Conservation (phyloP, 257 asterid genomes). For the Paraleonurus japonicus region DNA sequence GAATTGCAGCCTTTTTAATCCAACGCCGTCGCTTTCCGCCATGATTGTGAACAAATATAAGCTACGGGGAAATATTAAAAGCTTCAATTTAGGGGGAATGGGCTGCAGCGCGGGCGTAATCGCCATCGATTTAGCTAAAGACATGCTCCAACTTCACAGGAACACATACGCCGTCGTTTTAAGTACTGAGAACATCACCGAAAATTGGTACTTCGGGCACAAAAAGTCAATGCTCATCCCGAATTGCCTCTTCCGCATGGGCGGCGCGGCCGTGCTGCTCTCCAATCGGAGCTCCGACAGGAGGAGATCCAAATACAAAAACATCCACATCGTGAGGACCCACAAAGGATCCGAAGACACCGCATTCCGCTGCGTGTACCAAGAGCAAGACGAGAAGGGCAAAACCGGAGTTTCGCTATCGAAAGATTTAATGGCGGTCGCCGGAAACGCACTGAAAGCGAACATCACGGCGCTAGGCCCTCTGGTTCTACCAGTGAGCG, state of each 20-base stretch:
- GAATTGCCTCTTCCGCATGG: conserved; percentile 46
- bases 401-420: conserved; percentile 32
- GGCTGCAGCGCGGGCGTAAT: conserved; percentile 59
- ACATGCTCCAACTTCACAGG: conserved; percentile 43
- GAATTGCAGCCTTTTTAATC: conserved; percentile 34
- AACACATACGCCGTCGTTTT: conserved; percentile 43
- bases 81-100: conserved; percentile 51
- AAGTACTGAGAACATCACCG: conserved; percentile 51
- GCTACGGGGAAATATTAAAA: conserved; percentile 31
- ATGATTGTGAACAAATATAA: conserved; percentile 51
- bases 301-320: conserved; percentile 31
- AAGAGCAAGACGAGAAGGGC: conserved; percentile 29
- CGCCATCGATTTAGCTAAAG: conserved; percentile 44
- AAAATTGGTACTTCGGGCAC: conserved; percentile 42
- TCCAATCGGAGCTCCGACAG: conserved; percentile 36
- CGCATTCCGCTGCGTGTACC: conserved; percentile 35
- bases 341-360: conserved; percentile 29
- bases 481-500: conserved; percentile 33
- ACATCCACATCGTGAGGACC: conserved; percentile 30
- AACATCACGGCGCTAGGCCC: conserved; percentile 39
- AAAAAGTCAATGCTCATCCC: conserved; percentile 35
- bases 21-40: conserved; percentile 54
- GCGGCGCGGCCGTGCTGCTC: conserved; percentile 40
- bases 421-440: conserved; percentile 32
- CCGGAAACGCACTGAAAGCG: conserved; percentile 32